A percentile compares a stretch with the other conserved stretches of the same genome.
These are phyloP conservation scores for Alopecurus myosuroides DNA, from an alignment of 176 grass and related monocot species.

Conservation along the genomic window DNA sequence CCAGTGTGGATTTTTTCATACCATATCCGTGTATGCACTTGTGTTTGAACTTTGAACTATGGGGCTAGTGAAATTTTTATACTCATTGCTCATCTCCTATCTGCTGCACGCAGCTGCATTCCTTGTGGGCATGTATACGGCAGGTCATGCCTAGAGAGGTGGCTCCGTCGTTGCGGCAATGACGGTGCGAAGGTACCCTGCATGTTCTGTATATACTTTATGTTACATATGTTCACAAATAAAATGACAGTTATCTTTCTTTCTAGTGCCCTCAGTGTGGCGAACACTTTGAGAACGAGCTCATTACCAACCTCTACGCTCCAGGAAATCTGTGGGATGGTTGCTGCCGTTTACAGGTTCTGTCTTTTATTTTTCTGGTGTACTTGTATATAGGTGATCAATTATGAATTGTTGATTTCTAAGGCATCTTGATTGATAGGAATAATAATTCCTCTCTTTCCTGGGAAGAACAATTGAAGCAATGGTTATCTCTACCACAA, in stretches of 20 bases:
- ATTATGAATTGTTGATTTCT: not conserved
- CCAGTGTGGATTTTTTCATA: not conserved
- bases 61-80: not conserved
- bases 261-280: slow-evolving; percentile 60
- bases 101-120: not conserved
- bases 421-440: too few relatives aligned
- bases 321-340: not conserved
- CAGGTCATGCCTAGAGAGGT: not conserved
- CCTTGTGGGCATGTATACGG: not conserved
- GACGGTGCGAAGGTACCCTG: not conserved
- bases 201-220: not conserved
- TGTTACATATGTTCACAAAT: not conserved
- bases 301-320: slow-evolving; percentile 52
- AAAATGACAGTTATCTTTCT: not conserved
- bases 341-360: not conserved
- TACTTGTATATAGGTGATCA: not conserved
- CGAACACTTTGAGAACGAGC: slow-evolving; percentile 28
- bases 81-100: not conserved
- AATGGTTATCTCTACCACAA: not conserved
- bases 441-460: too few relatives aligned
- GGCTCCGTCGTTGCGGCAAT: not conserved
- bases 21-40: not conserved
- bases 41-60: not conserved
- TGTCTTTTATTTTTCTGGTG: not conserved
- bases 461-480: not conserved